Evolutionary conservation across 2,329 filamentous ascomycete species (phyloP).

Genomic region (Paramyrothecium roridum): DNA sequence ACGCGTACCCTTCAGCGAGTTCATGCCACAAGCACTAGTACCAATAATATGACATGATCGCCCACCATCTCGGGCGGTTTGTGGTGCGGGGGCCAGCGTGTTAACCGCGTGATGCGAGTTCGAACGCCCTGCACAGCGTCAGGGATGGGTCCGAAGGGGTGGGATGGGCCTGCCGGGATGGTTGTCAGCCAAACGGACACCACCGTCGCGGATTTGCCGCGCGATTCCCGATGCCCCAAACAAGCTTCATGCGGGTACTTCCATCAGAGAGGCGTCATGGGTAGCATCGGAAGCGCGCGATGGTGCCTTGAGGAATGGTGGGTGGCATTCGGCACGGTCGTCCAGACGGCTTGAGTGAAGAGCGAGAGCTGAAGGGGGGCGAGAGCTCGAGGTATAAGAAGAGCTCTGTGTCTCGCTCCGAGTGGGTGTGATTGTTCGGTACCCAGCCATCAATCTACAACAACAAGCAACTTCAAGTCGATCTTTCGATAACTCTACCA

Average conservation of each 20-base stretch:
- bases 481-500: constrained; percentile 18
- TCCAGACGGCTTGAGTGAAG: neutral
- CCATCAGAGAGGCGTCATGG: neutral
- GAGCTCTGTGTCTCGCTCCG: constrained; percentile 10
- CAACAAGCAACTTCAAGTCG: constrained; percentile 12
- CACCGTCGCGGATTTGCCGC: neutral
- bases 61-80: neutral
- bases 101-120: neutral
- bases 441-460: constrained; percentile 15
- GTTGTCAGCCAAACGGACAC: neutral
- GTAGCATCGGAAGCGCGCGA: neutral
- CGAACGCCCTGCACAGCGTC: neutral
- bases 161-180: neutral
- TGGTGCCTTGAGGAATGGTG: neutral
- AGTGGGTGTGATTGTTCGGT: constrained; percentile 12
- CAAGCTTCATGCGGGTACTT: neutral
- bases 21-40: neutral
- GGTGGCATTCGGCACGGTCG: neutral
- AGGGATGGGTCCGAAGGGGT: neutral
- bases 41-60: neutral
- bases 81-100: neutral
- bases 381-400: constrained; percentile 17
- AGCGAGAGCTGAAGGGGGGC: neutral
- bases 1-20: neutral
- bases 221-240: neutral